Evolutionary conservation across 176 grass and related monocot genomes (phyloP), one percentile per base, ranked within the genome.

Genomic region (Hordeum marinum): DNA sequence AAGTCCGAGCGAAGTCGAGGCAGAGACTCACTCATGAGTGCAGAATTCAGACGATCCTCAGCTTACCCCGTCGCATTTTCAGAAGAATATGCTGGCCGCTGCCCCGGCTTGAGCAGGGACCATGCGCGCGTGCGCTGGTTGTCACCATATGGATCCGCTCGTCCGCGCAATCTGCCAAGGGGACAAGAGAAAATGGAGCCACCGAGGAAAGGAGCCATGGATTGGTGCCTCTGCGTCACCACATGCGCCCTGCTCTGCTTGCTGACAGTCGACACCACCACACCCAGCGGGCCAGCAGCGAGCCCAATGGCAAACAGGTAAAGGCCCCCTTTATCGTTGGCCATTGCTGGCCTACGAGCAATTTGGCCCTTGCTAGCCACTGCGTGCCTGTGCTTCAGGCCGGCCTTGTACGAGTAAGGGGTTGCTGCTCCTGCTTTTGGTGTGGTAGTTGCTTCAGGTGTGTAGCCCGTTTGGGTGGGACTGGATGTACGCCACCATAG

Each of bases 141-240:
- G 68, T 58, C 64, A 87, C 20, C 31, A 26, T 48, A 62, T 75
- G n/a, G 9, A 63, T 27, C 80, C 68, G 73, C 31, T 41, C 87
- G 58, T 48, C 5, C 7, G 48, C 48, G 17, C 48, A 85, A 85
- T 75, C 42, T 45, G 65, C 65, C 84, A 29, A 69, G 72, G 74
- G 84, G 67, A 83, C 84, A 79, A 50, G 42, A 84, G 57, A 79
- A 83, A 83, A 87, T 50, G 58, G 74, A 74, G 58, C 67, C 80
- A 86, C 74, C 13, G 82, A 46, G 48, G 60, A 76, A 85, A 81
- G 66, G 74, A 25, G 79, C 55, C 72, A 77, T 45, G n/a, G n/a
- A n/a, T n/a, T n/a, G 45, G 65, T 57, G 43, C 66, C 36, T 59
- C 60, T 68, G 87, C 46, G 2, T 17, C 68, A 75, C 24, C 55